Percentiles rank a stretch among this genome's conserved stretches.
These are phyloP conservation scores for Phaseolus lunatus DNA, from an alignment of 306 rosid genomes.

Conservation along the genomic window DNA sequence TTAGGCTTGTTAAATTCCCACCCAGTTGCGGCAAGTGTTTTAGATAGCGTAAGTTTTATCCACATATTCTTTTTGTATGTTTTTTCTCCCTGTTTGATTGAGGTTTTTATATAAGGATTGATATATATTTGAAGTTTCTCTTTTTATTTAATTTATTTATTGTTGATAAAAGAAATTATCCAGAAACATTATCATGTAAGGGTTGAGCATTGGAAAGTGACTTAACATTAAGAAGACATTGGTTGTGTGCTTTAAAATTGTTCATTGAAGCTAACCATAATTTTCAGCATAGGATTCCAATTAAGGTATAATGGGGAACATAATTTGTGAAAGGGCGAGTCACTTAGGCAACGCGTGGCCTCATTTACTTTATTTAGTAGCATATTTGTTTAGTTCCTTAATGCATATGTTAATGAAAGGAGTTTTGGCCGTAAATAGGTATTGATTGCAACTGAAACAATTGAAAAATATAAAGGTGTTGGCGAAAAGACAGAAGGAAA, in stretches of 20 bases:
- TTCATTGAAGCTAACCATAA: conserved; percentile 40
- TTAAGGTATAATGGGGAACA: conserved; percentile 59
- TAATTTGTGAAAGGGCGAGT: conserved; percentile 44
- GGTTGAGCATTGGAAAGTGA: too few species aligned
- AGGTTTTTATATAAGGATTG: too few species aligned
- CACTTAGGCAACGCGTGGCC: conserved; percentile 58
- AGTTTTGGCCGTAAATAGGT: conserved; percentile 56
- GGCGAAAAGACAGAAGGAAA: conserved; percentile 38
- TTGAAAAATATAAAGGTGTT: conserved; percentile 45
- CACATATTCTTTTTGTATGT: too few species aligned
- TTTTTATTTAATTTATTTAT: too few species aligned
- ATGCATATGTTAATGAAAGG: conserved; percentile 18
- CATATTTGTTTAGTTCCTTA: conserved; percentile 47
- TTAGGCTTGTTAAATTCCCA: too few species aligned
- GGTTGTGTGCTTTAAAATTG: conserved; percentile 35
- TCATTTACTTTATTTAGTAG: conserved; percentile 39
- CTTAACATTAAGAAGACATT: too few species aligned
- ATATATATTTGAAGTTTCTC: too few species aligned
- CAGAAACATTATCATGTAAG: too few species aligned
- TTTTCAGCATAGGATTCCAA: conserved; percentile 49
- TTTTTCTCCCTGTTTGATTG: too few species aligned
- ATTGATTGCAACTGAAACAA: conserved; percentile 49
- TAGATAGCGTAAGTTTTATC: too few species aligned
- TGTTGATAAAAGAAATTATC: too few species aligned
- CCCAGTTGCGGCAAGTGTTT: too few species aligned